Percentiles rank a stretch among this genome's conserved stretches.
These are phyloP conservation scores for Arabis alpina DNA, from an alignment of 345 rosid species.

Conservation along the genomic window DNA sequence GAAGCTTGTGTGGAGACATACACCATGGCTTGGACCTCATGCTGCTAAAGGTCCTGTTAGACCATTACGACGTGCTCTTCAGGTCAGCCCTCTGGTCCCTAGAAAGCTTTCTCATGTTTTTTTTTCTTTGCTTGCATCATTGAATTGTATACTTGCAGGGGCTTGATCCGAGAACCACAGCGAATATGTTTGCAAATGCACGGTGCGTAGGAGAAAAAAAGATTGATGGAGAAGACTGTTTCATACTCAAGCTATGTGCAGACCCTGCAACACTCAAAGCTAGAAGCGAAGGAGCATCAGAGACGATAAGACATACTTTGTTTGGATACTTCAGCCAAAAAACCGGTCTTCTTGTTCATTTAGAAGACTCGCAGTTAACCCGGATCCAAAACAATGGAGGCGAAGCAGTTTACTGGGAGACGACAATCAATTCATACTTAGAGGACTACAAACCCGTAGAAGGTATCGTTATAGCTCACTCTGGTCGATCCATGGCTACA, in stretches of 20 bases:
- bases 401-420: conserved; percentile 75
- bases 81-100: conserved; percentile 46
- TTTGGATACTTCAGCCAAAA: conserved; percentile 87
- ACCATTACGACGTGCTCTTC: conserved; percentile 89
- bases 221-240: conserved; percentile 73
- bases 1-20: conserved; percentile 87
- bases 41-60: conserved; percentile 82
- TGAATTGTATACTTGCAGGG: conserved; percentile 47
- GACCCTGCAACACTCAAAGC: conserved; percentile 74
- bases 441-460: conserved; percentile 72
- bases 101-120: neutral
- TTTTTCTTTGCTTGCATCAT: neutral
- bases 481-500: conserved; percentile 69
- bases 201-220: conserved; percentile 79
- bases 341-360: conserved; percentile 73
- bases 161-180: conserved; percentile 77
- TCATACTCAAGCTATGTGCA: conserved; percentile 77
- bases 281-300: conserved; percentile 80
- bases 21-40: conserved; percentile 89
- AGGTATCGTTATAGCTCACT: conserved; percentile 76
- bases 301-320: conserved; percentile 70
- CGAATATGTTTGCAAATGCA: conserved; percentile 66
- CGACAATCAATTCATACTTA: conserved; percentile 70
- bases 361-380: conserved; percentile 75
- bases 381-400: conserved; percentile 73